Conservation (phyloP, 768 basidiomycete genomes). For the Kwoniella europaea region DNA sequence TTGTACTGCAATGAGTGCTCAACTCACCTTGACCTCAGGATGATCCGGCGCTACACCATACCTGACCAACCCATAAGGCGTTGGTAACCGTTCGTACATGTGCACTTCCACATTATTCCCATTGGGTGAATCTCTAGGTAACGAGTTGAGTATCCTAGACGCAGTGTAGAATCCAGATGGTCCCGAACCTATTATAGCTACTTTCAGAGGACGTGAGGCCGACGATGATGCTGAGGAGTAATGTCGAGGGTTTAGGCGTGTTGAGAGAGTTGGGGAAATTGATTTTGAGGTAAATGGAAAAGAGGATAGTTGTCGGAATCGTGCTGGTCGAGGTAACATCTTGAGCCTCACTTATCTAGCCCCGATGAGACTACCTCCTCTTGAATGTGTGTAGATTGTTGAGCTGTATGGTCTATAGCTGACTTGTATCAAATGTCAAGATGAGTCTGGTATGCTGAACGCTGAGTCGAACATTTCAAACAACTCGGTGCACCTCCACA, state of each 20-base stretch:
- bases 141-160: conserved; percentile 74
- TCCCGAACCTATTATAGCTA: conserved; percentile 91
- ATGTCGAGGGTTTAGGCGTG: neutral
- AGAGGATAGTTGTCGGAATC: conserved; percentile 4
- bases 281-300: neutral
- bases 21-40: conserved; percentile 88
- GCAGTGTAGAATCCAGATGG: conserved; percentile 97
- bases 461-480: neutral
- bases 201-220: conserved; percentile 62
- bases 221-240: conserved; percentile 1
- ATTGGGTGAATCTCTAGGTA: conserved; percentile 60
- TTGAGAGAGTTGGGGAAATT: neutral
- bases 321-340: conserved; percentile 28
- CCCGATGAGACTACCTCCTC: too few relatives aligned
- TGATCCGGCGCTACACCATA: conserved; percentile 99
- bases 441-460: neutral
- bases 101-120: conserved; percentile 68
- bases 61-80: conserved; percentile 90
- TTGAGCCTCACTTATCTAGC: neutral
- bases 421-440: neutral
- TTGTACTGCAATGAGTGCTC: too few relatives aligned
- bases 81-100: conserved; percentile 89
- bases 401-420: too few relatives aligned
- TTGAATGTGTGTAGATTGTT: too few relatives aligned
- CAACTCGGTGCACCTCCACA: neutral